phyloP scores from a whole-genome alignment of 768 basidiomycete genomes.

The Serendipita indica region DNA sequence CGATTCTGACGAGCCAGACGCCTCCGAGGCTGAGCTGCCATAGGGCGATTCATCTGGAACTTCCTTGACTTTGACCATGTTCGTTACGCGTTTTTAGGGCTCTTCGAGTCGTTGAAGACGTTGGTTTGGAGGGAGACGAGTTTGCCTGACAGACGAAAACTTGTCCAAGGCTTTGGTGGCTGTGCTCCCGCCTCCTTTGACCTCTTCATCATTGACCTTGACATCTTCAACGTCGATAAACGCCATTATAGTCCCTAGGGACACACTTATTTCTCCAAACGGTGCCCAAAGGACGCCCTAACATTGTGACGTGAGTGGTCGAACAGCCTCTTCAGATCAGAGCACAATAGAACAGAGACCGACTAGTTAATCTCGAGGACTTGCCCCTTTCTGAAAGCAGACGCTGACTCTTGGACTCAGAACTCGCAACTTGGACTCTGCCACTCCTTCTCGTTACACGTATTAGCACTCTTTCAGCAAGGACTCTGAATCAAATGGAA shows the following conservation, averaged over 20 bases:
- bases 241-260: too few species aligned
- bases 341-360: too few species aligned
- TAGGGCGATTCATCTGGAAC: slow-evolving; percentile 49
- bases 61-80: slow-evolving; percentile 91
- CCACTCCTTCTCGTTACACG: not conserved
- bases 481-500: not conserved
- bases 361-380: too few species aligned
- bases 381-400: too few species aligned
- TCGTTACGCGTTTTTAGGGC: slow-evolving; percentile 12
- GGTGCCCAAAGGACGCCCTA: too few species aligned
- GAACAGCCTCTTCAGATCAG: too few species aligned
- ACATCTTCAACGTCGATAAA: too few species aligned
- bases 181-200: too few species aligned
- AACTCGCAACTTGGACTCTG: not conserved
- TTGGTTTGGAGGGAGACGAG: not conserved
- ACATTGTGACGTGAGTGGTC: too few species aligned
- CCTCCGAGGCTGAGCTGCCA: slow-evolving; percentile 56
- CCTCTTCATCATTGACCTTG: too few species aligned
- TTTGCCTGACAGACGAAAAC: not conserved
- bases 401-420: not conserved
- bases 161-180: not conserved
- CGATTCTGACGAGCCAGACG: slow-evolving; percentile 44
- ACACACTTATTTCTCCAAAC: too few species aligned
- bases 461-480: not conserved
- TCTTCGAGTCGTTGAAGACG: too few species aligned